Percentiles rank a stretch among this genome's conserved stretches.
Conservation (phyloP, 441 rosid species). For the Theobroma grandiflorum region DNA sequence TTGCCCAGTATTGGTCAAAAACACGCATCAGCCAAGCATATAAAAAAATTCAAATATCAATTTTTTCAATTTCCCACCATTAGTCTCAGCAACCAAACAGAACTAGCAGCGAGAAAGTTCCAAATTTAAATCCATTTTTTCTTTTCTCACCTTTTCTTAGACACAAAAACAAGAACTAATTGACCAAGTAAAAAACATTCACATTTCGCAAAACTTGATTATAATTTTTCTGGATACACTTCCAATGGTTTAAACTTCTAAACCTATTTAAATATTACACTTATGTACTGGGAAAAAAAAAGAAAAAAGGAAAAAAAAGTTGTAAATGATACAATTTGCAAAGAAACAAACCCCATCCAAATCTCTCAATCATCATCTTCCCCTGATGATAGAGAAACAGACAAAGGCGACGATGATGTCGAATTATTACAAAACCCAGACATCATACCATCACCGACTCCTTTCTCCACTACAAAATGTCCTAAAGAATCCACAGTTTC, state of each 20-base stretch:
- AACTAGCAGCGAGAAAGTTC: neutral
- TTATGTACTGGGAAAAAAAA: neutral
- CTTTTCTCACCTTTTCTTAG: slow-evolving; percentile 24
- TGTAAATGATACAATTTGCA: slow-evolving; percentile 26
- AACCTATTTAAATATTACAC: slow-evolving; percentile 1
- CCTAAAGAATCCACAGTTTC: slow-evolving; percentile 57
- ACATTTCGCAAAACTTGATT: neutral
- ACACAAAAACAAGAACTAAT: slow-evolving; percentile 12
- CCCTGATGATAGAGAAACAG: slow-evolving; percentile 24
- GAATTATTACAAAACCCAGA: slow-evolving; percentile 58
- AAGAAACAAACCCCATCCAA: slow-evolving; percentile 4
- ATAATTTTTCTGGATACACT: neutral
- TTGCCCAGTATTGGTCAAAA: neutral
- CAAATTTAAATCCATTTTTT: slow-evolving; percentile 7
- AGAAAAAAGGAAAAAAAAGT: neutral
- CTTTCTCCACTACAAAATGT: slow-evolving; percentile 56
- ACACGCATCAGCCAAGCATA: neutral
- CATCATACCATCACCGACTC: slow-evolving; percentile 29
- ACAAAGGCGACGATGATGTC: slow-evolving; percentile 24
- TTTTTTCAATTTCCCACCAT: neutral
- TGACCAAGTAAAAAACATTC: neutral
- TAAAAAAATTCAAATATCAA: neutral
- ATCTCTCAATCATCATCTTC: slow-evolving; percentile 31
- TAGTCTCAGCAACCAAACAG: neutral
- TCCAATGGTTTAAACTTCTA: slow-evolving; percentile 16